Base-by-base conservation (phyloP, 306 rosid species). In the Astragalus glycyphyllos region DNA sequence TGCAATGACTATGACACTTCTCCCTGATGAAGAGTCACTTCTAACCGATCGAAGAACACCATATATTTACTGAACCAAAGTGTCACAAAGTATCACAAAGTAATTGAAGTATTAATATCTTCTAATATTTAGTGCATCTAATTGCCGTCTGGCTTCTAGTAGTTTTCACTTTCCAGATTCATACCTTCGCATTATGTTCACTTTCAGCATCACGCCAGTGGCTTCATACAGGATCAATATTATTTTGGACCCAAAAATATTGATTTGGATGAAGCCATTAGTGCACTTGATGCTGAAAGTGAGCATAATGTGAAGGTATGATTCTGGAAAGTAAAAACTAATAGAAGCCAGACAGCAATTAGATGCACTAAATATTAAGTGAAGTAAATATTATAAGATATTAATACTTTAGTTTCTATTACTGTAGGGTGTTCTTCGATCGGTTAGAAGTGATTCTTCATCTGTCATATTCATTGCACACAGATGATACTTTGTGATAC, bases 231-330 rank as follows among this genome's bases (percentile, higher is more conserved):
- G 79, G 90, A 89, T 85, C 98, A 94, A 65, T 72, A 94, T 53
- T 31, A 88, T 77, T 20, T 97, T 97, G 83, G 98, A 94, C 75
- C 98, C 98, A 20, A 77, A 90, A 31, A 53, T 94, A 72, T 83
- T 94, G 88, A 86, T 94, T 95, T 94, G 73, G 98, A 94, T 76
- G 98, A 94, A 82, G 98, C 97, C 67, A 94, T 96, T 38, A 94
- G 98, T 66, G 98, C 98, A 4, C 83, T 90, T 23, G 98, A 94
- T 85, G 97, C 98, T 56, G 98, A 94, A 86, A 94, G 97, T 61
- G 97, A 90, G 77, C 84, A 90, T 81, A 87, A 90, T 71, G 88
- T 94, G 65, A 89, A 85, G 94, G 97, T 93, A 55, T 56, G 78
- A 73, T 80, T 74, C 71, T 48, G 34, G 44, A 53, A 53, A 58